Evolutionary conservation across 2,329 filamentous ascomycete genomes (phyloP).

Genomic region (Fusarium coicis): DNA sequence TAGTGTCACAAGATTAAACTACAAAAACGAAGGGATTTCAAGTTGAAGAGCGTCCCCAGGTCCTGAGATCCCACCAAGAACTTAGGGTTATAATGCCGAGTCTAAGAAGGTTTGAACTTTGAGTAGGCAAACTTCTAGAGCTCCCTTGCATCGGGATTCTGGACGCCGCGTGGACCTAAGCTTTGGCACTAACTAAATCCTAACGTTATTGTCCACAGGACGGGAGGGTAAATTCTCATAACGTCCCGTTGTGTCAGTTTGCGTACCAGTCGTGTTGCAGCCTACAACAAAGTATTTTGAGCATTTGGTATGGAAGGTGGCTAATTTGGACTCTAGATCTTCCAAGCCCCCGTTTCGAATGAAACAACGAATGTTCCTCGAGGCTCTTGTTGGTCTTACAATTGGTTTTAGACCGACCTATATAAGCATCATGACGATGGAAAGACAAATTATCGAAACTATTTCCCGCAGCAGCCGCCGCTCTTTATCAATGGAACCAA

Average conservation of each 20-base stretch:
- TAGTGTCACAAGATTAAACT: conserved; percentile 5
- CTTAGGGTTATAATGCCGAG: background rate
- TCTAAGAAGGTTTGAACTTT: background rate
- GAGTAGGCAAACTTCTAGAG: background rate
- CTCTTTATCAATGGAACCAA: conserved; percentile 17
- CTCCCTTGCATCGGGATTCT: background rate
- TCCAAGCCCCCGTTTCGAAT: conserved; percentile 8
- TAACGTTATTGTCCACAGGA: conserved; percentile 27
- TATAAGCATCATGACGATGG: background rate
- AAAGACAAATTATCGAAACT: conserved; percentile 12
- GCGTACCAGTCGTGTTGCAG: conserved; percentile 36
- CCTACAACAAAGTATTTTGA: conserved; percentile 3
- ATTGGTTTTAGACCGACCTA: background rate
- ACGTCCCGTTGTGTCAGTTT: conserved; percentile 37
- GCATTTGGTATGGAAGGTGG: conserved; percentile 11
- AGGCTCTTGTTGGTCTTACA: background rate
- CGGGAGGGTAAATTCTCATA: conserved; percentile 34
- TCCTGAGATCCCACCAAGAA: background rate
- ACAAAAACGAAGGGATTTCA: background rate
- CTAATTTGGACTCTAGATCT: conserved; percentile 14
- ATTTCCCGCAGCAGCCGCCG: conserved; percentile 30
- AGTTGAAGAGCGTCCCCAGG: background rate
- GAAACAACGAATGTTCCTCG: conserved; percentile 10
- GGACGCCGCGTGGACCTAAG: conserved; percentile 16
- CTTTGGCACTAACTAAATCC: conserved; percentile 34